A percentile compares a stretch with the other conserved stretches of the same genome.
phyloP scores from a whole-genome alignment of 2,329 filamentous ascomycete genomes.

The Clathrospora elynae region DNA sequence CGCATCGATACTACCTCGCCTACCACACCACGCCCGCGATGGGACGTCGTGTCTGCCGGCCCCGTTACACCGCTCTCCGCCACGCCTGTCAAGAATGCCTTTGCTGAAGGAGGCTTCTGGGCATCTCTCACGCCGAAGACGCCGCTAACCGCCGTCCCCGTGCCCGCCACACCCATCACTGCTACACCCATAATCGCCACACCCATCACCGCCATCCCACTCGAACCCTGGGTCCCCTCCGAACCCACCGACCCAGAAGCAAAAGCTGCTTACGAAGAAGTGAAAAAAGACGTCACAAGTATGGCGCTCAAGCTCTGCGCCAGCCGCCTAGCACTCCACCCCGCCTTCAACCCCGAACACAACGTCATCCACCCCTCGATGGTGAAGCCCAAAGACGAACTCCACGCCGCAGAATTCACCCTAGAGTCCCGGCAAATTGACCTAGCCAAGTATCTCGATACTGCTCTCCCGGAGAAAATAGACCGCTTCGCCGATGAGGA shows the following conservation, averaged over 20 bases:
- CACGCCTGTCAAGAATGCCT: conserved; percentile 22
- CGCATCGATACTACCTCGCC: conserved; percentile 3
- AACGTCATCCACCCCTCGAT: conserved; percentile 15
- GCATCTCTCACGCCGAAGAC: conserved; percentile 15
- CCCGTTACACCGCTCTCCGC: conserved; percentile 23
- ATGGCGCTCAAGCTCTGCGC: conserved; percentile 17
- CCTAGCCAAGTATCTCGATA: background rate
- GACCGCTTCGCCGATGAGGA: conserved; percentile 12
- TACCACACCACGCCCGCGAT: conserved; percentile 19
- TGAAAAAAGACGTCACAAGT: conserved; percentile 1
- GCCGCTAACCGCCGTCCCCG: conserved; percentile 1
- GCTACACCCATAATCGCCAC: background rate
- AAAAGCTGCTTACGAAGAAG: conserved; percentile 7
- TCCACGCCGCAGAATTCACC: conserved; percentile 6
- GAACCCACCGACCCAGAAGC: conserved; percentile 3
- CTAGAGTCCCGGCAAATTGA: background rate
- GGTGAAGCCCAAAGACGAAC: conserved; percentile 6
- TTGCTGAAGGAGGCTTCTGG: conserved; percentile 25
- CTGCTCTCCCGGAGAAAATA: background rate
- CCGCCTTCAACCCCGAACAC: background rate
- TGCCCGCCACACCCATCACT: background rate
- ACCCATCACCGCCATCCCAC: conserved; percentile 1
- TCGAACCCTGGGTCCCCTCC: conserved; percentile 4
- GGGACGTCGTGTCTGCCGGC: conserved; percentile 17
- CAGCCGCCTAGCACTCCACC: conserved; percentile 5